Base-by-base conservation (phyloP, 768 basidiomycete species). In the Strobilomyces dryophilus region DNA sequence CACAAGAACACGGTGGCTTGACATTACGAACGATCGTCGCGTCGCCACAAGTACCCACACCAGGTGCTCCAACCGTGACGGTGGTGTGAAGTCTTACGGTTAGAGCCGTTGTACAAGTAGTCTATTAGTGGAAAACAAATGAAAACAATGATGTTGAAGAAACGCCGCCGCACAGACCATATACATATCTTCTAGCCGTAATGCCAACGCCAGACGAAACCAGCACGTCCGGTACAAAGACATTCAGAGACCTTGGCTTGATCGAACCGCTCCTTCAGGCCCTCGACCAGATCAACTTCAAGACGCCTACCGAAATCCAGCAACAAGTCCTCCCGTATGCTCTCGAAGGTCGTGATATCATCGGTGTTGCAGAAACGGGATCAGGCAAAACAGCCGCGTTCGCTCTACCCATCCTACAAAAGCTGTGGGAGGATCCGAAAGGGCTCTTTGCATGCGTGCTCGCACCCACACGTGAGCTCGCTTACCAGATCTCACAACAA, bases 321-420 rank as follows among this genome's bases (percentile, higher is more conserved):
- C 73, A 75, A 3, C 83, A 92, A 64, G 79, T 79, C 34, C 79
- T 99, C 45, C 97, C 97, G 0, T 82, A 84, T 73, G 95, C 95
- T 18, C 73, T 99, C 7, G 78, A 89, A 67, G 95, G 94, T 0
- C 83, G 87, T 63, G 97, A 99, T 73, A 91, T 99, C 60, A 98
- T 99, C 53, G 97, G 97, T 18, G 88, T 99, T n/a, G 97, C 97
- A 31, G 86, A 92, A 59, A 99, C 97, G 10, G 97, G 97, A 29
- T 93, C 91, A 12, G 97, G 95, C 60, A 98, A 99, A 76, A 98
- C 97, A 0, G 95, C 94, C 15, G 95, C 97, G 20, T 98, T 98
- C 71, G 93, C 92, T 24, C 74, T 98, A 6, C 97, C 97, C 2
- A 95, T 99, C 53, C 74, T 99, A 34, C 97, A 99, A 71, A 92